Base-by-base conservation (phyloP, 1,284 basidiomycete species). In the Singerocomus rubriflavus region DNA sequence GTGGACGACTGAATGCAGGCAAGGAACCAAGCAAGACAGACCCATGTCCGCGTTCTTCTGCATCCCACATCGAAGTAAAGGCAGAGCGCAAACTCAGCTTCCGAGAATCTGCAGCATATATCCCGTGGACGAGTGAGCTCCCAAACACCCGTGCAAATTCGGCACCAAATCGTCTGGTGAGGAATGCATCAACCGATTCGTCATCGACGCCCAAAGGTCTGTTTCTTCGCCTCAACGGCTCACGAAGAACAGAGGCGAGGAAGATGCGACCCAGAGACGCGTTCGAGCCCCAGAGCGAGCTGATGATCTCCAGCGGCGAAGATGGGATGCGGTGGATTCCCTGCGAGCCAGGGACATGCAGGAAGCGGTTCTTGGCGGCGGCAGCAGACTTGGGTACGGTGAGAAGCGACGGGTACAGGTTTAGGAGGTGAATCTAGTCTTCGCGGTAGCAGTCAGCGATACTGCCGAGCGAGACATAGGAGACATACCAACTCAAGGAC, bases 111-210 rank as follows among this genome's bases (percentile, higher is more conserved):
- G 91, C 84, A 1, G 93, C 93, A 65, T 97, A 98, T 53, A 99
- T 90, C 0, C 95, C 96, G 61, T 98, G 95, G 1, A 94, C 81
- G 55, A 98, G 75, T 0, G 94, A 89, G 50, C 88, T 91, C 4
- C 89, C 85, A 44, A 97, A 78, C 5, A 80, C 79, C 10, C 82
- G 78, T 0, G 93, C 91, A 49, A 95, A 80, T 1, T 75, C 68
- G 2, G 73, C 63, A 0, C 93, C 92, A 52, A 98, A 89, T 11
- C 93, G 78, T 5, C 92, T 78, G 0, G 79, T 67, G 50, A 98
- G 69, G 61, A 98, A 92, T 0, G 79, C 69, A 59, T 96, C 84
- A 16, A 98, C 77, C 4, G 86, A 88, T 65, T 98, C 94, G 66
- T 98, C 95, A 2, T 66, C 57, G 9, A 67, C 53, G 8, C 62